These are phyloP conservation scores for Yarrowia bubula DNA, from an alignment of 805 yeast species.

Conservation along the genomic window DNA sequence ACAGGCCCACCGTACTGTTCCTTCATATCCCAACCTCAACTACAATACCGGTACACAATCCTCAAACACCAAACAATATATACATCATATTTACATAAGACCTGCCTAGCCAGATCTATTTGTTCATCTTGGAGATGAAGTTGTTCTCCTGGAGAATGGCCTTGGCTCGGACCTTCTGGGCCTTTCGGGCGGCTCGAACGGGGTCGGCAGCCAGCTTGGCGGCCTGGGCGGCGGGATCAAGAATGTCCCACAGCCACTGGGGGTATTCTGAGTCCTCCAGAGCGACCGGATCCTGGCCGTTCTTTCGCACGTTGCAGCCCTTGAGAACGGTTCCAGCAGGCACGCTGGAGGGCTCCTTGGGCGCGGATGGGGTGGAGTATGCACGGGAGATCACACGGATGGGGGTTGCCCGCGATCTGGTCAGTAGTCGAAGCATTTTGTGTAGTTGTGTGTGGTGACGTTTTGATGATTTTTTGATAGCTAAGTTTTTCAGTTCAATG, in stretches of 20 bases:
- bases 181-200: slow-evolving; percentile 64
- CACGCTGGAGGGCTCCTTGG: slow-evolving; percentile 45
- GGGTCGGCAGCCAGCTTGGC: slow-evolving; percentile 59
- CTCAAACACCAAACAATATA: slow-evolving; percentile 33
- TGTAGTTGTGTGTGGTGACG: slow-evolving; percentile 6
- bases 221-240: slow-evolving; percentile 64
- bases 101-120: slow-evolving; percentile 21
- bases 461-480: not conserved
- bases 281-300: slow-evolving; percentile 86
- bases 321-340: slow-evolving; percentile 52
- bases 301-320: slow-evolving; percentile 74
- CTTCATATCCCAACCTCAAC: not conserved
- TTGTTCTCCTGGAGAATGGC: slow-evolving; percentile 72
- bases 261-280: slow-evolving; percentile 87
- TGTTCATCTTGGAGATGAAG: slow-evolving; percentile 60
- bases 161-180: slow-evolving; percentile 66
- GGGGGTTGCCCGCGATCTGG: slow-evolving; percentile 20
- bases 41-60: not conserved
- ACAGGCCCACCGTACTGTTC: no score
- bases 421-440: slow-evolving; percentile 25
- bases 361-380: slow-evolving; percentile 26
- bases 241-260: slow-evolving; percentile 86
- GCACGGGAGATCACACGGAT: not conserved
- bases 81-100: slow-evolving; percentile 3
- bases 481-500: slow-evolving; percentile 21